Evolutionary conservation across 2,329 filamentous ascomycete species (phyloP), one percentile per base, ranked within the genome.

Genomic region (Exserohilum turcica): DNA sequence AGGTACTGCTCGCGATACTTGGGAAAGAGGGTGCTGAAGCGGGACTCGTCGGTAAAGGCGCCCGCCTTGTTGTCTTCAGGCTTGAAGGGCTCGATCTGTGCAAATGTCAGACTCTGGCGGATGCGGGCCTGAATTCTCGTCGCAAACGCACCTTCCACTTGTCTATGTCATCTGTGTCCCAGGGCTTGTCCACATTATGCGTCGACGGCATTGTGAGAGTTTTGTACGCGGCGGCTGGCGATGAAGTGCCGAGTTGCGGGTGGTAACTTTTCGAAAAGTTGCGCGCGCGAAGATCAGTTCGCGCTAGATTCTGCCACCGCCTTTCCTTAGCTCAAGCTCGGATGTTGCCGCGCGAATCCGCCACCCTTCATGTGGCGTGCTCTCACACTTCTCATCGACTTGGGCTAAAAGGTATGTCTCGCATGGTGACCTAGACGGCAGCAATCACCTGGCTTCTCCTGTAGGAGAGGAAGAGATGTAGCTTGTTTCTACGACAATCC

Each of bases 1-100:
- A 99, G 80, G 70, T 97, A 97, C 43, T 91, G 84, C 82, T 99
- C 94, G 69, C 94, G 88, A 77, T 99, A 99, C 77, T 96, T 96
- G 59, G 94, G 94, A 72, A 97, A 97, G 6, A 97, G 67, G 0
- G 86, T 88, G 61, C 82, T 82, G 74, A 99, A 99, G 5, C 90
- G 92, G 1, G 91, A 96, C 79, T 97, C 94, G 76, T 99, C 93
- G 47, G 87, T 84, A 73, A 99, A 96, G 16, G 89, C 88, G 61
- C 94, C 94, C 49, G 85, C 91, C 28, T 79, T 77, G 77, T 97
- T 97, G 78, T 97, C 89, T 62, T 90, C 86, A 43, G 90, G 84
- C 36, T 86, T 93, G 78, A 97, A 97, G 24, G 86, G 78, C 33
- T 96, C 92, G 66, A 92, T 79, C 86, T 88, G 68, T 19, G 43